Conservation (phyloP, 1,284 basidiomycete genomes). For the Ganoderma sinense region DNA sequence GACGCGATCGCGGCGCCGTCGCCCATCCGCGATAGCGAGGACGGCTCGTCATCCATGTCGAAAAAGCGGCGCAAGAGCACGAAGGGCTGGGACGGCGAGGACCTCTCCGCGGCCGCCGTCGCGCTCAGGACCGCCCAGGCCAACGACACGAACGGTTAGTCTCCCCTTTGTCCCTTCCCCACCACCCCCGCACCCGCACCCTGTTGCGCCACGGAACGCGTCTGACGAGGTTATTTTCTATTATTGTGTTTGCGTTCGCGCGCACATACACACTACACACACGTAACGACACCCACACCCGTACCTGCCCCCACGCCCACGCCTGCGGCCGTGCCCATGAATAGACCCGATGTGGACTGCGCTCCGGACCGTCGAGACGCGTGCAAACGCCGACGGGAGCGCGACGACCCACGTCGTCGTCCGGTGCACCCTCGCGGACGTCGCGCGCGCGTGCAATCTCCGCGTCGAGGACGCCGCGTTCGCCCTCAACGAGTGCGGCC, state of each 20-base stretch:
- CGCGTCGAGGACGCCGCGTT: constrained; percentile 89
- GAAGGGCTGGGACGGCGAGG: constrained; percentile 75
- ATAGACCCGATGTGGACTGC: constrained; percentile 48
- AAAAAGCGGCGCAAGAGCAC: constrained; percentile 56
- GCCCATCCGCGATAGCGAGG: constrained; percentile 46
- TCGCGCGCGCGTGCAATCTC: constrained; percentile 84
- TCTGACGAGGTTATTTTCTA: neutral
- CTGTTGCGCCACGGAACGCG: neutral
- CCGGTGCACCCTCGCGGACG: constrained; percentile 71
- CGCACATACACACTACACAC: constrained; percentile 28
- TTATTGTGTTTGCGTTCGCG: neutral
- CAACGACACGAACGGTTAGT: constrained; percentile 34
- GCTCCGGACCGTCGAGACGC: constrained; percentile 63
- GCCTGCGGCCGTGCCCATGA: neutral
- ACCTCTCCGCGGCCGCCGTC: constrained; percentile 31
- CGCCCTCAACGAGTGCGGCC: constrained; percentile 87
- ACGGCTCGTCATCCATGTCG: constrained; percentile 37
- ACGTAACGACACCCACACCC: neutral
- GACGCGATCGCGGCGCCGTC: constrained; percentile 40
- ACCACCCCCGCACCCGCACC: neutral
- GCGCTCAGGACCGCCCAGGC: constrained; percentile 29
- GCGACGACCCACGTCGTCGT: constrained; percentile 71
- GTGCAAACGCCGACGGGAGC: constrained; percentile 66
- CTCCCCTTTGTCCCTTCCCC: neutral
- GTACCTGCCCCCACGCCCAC: neutral